A percentile compares a stretch with the other conserved stretches of the same genome.
phyloP scores from a whole-genome alignment of 495 filamentous ascomycete genomes.

The Bombardia bombarda region DNA sequence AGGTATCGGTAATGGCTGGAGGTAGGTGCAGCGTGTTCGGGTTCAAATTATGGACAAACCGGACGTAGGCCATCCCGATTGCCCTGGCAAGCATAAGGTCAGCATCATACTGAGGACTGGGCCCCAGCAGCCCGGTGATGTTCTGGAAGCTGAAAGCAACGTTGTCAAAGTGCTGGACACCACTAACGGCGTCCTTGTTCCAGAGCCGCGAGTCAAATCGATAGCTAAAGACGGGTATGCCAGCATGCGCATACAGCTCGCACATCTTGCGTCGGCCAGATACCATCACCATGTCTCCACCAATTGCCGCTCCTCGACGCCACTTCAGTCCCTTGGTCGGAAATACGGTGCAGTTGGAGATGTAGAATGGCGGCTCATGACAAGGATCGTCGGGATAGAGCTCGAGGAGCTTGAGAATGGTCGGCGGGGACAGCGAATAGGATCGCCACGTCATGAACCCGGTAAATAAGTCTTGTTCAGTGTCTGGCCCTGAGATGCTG shows the following conservation, averaged over 20 bases:
- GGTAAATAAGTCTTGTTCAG: constrained; percentile 9
- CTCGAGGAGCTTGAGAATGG: constrained; percentile 31
- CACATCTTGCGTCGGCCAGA: constrained; percentile 48
- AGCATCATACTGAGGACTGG: constrained; percentile 39
- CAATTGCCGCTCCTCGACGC: constrained; percentile 45
- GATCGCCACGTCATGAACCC: constrained; percentile 25
- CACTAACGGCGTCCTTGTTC: constrained; percentile 25
- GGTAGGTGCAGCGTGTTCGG: constrained; percentile 33
- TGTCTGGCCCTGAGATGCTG: constrained; percentile 4
- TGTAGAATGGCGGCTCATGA: constrained; percentile 34
- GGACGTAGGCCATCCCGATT: constrained; percentile 49
- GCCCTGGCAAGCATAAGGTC: constrained; percentile 38
- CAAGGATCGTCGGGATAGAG: constrained; percentile 44
- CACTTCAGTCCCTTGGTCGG: constrained; percentile 38
- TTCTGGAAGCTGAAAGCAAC: constrained; percentile 57
- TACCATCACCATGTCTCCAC: constrained; percentile 49
- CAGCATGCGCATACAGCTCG: constrained; percentile 39
- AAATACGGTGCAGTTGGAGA: constrained; percentile 34
- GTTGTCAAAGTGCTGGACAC: constrained; percentile 53
- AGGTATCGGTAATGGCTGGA: no score
- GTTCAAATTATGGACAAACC: constrained; percentile 44
- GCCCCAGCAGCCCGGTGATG: constrained; percentile 36
- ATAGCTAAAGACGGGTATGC: constrained; percentile 50
- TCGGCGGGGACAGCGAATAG: constrained; percentile 21
- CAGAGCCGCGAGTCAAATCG: constrained; percentile 48